Conservation (phyloP, 805 yeast species). For the Candida ficus region DNA sequence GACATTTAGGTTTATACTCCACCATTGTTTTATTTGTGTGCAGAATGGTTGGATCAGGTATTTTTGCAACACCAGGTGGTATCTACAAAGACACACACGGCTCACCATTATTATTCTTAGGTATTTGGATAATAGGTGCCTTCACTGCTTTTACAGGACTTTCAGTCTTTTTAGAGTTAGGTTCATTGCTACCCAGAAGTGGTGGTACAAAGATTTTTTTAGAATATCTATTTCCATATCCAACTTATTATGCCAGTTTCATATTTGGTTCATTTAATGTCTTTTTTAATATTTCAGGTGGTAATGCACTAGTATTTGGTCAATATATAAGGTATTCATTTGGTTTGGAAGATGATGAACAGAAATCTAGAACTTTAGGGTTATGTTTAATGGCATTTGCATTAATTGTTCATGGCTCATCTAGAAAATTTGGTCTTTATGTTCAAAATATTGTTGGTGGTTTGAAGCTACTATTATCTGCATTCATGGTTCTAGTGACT, state of each 20-base stretch:
- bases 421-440: constrained; percentile 50
- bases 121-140: constrained; percentile 60
- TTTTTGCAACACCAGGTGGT: constrained; percentile 55
- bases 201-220: constrained; percentile 71
- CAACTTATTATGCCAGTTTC: constrained; percentile 48
- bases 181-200: constrained; percentile 60
- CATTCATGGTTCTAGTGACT: constrained; percentile 49
- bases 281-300: constrained; percentile 48
- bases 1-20: constrained; percentile 63
- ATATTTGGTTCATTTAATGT: constrained; percentile 36
- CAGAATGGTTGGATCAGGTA: constrained; percentile 69
- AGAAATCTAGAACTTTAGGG: constrained; percentile 36
- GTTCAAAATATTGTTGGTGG: constrained; percentile 59
- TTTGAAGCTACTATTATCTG: constrained; percentile 48
- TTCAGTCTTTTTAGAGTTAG: constrained; percentile 60
- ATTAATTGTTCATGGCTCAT: constrained; percentile 47
- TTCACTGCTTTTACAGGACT: constrained; percentile 58
- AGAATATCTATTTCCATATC: constrained; percentile 57
- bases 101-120: constrained; percentile 50
- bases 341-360: constrained; percentile 32
- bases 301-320: constrained; percentile 54
- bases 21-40: constrained; percentile 58
- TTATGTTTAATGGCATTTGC: constrained; percentile 31
- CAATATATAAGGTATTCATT: constrained; percentile 45
- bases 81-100: constrained; percentile 52